Evolutionary conservation across 1,139 yeast genomes (phyloP).

Genomic region (Wickerhamiella infanticola): DNA sequence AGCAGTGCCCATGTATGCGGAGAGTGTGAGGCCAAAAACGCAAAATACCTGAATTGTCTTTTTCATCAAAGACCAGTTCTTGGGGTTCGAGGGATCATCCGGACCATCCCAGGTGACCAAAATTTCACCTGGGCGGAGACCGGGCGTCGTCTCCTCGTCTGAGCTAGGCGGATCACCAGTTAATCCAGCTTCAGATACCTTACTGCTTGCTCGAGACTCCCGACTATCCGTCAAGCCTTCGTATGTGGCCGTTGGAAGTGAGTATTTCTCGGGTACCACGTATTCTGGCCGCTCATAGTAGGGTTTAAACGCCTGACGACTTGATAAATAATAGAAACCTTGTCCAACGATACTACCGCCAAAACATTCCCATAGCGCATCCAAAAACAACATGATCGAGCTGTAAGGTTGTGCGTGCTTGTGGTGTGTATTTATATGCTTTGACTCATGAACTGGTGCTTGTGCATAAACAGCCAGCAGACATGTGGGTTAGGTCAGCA

Average conservation of each 20-base stretch:
- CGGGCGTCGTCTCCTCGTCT: neutral
- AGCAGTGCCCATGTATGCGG: conserved; percentile 48
- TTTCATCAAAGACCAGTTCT: conserved; percentile 34
- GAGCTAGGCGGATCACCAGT: neutral
- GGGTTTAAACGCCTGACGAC: conserved; percentile 7
- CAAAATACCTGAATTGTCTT: conserved; percentile 32
- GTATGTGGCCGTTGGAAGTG: neutral
- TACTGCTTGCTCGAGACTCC: neutral
- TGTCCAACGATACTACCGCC: conserved; percentile 6
- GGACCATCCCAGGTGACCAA: conserved; percentile 33
- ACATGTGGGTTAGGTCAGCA: too few relatives aligned
- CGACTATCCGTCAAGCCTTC: neutral
- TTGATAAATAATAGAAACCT: conserved; percentile 9
- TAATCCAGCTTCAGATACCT: too few relatives aligned
- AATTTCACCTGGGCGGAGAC: neutral
- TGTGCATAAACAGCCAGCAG: too few relatives aligned
- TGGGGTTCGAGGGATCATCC: conserved; percentile 43
- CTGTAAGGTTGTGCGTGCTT: too few relatives aligned
- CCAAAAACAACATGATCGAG: too few relatives aligned
- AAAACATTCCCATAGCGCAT: neutral
- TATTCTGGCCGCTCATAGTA: conserved; percentile 12
- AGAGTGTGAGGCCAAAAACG: conserved; percentile 28
- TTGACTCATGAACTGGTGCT: too few relatives aligned
- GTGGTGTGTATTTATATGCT: too few relatives aligned
- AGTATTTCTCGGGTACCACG: conserved; percentile 2